Conservation (phyloP, 2,329 filamentous ascomycete species). For the Epichloe amarillans region DNA sequence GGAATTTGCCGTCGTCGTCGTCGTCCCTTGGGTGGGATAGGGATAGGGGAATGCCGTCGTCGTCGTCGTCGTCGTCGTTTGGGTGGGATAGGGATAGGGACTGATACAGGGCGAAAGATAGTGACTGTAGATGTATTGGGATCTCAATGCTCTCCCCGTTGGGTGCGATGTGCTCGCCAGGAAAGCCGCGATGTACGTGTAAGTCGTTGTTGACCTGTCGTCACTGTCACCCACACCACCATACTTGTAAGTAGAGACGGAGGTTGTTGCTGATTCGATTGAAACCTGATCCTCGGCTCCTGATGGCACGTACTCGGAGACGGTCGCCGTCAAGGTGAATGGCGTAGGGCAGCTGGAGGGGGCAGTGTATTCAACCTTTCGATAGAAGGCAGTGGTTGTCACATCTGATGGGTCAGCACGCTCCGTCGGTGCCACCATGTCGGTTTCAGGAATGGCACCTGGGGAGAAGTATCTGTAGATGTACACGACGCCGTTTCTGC, state of each 20-base stretch:
- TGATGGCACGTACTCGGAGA: conserved; percentile 5
- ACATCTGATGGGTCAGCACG: not conserved
- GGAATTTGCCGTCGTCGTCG: not conserved
- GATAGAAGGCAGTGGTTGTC: conserved; percentile 8
- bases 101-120: conserved; percentile 10
- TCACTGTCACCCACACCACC: too few species aligned
- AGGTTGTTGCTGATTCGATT: conserved; percentile 2
- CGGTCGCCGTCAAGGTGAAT: conserved; percentile 13
- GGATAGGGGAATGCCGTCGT: too few species aligned
- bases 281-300: conserved; percentile 5
- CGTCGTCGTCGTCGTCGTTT: too few species aligned
- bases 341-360: conserved; percentile 15
- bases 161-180: conserved; percentile 5
- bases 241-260: not conserved
- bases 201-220: not conserved
- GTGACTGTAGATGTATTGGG: conserved; percentile 9
- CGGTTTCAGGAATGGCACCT: not conserved
- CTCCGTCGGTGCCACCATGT: not conserved
- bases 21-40: not conserved
- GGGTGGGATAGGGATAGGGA: not conserved
- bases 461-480: not conserved
- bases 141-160: not conserved
- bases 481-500: too few species aligned
- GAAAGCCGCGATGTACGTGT: conserved; percentile 9
- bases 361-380: conserved; percentile 13